Percentiles rank a stretch among this genome's conserved stretches.
Evolutionary conservation across 2,329 filamentous ascomycete genomes (phyloP).

Genomic region (Claviceps sp.): DNA sequence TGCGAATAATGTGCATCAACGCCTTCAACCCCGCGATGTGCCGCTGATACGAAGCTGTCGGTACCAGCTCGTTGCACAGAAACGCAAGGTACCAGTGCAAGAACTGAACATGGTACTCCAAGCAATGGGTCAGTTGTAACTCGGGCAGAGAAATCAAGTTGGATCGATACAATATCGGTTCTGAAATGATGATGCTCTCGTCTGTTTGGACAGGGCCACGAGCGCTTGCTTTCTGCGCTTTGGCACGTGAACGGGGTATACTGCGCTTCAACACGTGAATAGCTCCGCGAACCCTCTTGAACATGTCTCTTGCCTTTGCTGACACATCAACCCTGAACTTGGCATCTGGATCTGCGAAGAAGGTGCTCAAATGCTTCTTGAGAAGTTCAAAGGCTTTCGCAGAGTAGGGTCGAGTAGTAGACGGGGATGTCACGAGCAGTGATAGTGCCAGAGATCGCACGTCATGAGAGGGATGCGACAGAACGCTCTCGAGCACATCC

Average conservation of each 20-base stretch:
- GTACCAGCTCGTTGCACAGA: conserved; percentile 57
- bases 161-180: conserved; percentile 23
- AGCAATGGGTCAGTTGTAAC: conserved; percentile 22
- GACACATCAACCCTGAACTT: conserved; percentile 75
- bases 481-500: conserved; percentile 35
- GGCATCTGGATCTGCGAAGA: conserved; percentile 75
- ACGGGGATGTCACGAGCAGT: conserved; percentile 62
- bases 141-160: conserved; percentile 27
- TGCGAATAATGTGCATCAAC: conserved; percentile 51
- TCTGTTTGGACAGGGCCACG: neutral
- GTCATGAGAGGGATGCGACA: conserved; percentile 43
- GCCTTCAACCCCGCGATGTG: conserved; percentile 72
- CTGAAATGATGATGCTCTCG: conserved; percentile 8
- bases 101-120: conserved; percentile 47
- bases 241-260: conserved; percentile 23
- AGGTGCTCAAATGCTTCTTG: conserved; percentile 49
- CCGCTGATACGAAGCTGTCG: conserved; percentile 78
- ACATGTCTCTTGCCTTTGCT: conserved; percentile 59
- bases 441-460: conserved; percentile 72
- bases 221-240: conserved; percentile 20
- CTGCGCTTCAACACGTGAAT: conserved; percentile 41
- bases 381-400: conserved; percentile 48
- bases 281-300: conserved; percentile 59
- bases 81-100: conserved; percentile 64
- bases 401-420: conserved; percentile 61